These are phyloP conservation scores for Iberis amara DNA, from an alignment of 441 rosid species.

Conservation along the genomic window DNA sequence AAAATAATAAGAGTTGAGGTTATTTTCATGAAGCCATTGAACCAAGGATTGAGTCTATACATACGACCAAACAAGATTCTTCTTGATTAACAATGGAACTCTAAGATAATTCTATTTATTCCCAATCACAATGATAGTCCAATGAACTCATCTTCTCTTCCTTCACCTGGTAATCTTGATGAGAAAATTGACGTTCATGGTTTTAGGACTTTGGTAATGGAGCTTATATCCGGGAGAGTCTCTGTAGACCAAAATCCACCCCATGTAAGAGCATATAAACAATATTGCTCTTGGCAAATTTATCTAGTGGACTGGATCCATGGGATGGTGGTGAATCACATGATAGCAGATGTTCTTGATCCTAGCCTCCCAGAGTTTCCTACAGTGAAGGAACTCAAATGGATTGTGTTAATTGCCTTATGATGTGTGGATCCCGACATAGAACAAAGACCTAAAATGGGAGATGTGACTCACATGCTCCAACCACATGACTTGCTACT, in stretches of 20 bases:
- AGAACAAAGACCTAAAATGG: slow-evolving; percentile 61
- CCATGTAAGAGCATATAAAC: slow-evolving; percentile 29
- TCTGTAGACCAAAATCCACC: slow-evolving; percentile 46
- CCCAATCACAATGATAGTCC: slow-evolving; percentile 26
- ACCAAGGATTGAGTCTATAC: slow-evolving; percentile 45
- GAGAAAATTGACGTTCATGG: slow-evolving; percentile 48
- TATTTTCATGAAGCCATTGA: slow-evolving; percentile 69
- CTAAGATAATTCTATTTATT: slow-evolving; percentile 45
- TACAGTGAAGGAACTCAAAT: slow-evolving; percentile 50
- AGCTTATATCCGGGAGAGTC: slow-evolving; percentile 54
- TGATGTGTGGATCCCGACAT: slow-evolving; percentile 59
- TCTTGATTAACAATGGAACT: slow-evolving; percentile 66
- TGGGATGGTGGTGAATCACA: slow-evolving; percentile 53
- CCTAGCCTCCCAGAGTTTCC: slow-evolving; percentile 48
- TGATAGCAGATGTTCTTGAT: slow-evolving; percentile 45
- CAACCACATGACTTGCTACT: slow-evolving; percentile 58
- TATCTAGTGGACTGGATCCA: slow-evolving; percentile 64
- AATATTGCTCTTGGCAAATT: slow-evolving; percentile 31
- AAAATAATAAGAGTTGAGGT: too few relatives aligned
- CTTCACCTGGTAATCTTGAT: slow-evolving; percentile 23
- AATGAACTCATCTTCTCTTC: neutral
- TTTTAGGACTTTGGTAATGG: slow-evolving; percentile 66
- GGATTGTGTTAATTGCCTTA: slow-evolving; percentile 54
- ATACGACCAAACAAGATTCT: slow-evolving; percentile 57
- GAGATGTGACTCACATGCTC: slow-evolving; percentile 66